Percentiles rank a stretch among this genome's conserved stretches.
Conservation (phyloP, 2,329 filamentous ascomycete genomes). For the Xylariales sp. region DNA sequence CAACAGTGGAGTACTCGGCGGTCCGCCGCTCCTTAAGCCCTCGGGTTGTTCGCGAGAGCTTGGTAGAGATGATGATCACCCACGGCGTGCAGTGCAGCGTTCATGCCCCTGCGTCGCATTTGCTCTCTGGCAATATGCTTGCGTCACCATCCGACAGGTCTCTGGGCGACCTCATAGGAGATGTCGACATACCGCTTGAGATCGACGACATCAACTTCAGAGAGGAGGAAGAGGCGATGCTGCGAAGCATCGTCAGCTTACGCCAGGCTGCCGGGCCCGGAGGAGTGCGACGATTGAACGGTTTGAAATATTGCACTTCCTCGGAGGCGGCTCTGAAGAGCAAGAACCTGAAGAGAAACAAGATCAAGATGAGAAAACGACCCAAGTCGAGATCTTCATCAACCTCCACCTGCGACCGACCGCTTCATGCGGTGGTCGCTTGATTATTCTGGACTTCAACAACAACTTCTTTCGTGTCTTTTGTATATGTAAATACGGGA, state of each 20-base stretch:
- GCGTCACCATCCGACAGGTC: conserved; percentile 6
- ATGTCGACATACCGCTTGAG: conserved; percentile 14
- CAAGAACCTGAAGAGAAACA: conserved; percentile 22
- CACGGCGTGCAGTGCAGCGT: conserved; percentile 24
- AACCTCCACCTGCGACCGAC: conserved; percentile 1
- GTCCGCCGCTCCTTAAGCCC: conserved; percentile 12
- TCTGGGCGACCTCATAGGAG: conserved; percentile 9
- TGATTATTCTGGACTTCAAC: no score
- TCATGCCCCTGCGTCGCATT: conserved; percentile 11
- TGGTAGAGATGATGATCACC: conserved; percentile 23
- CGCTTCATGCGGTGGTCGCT: neutral
- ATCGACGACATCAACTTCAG: conserved; percentile 14
- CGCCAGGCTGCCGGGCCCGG: conserved; percentile 17
- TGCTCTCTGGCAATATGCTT: neutral
- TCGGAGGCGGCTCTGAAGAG: conserved; percentile 19
- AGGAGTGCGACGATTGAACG: conserved; percentile 18
- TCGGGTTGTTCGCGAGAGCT: conserved; percentile 12
- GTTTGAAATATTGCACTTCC: conserved; percentile 20
- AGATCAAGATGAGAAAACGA: conserved; percentile 20
- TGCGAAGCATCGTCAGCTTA: conserved; percentile 12
- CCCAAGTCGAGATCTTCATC: neutral
- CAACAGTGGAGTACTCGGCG: conserved; percentile 6
- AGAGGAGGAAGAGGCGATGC: conserved; percentile 12
- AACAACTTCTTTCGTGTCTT: neutral
- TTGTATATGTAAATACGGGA: neutral